Evolutionary conservation across 495 filamentous ascomycete genomes (phyloP), one percentile per base, ranked within the genome.

Genomic region (Talaromyces trachyspermus): DNA sequence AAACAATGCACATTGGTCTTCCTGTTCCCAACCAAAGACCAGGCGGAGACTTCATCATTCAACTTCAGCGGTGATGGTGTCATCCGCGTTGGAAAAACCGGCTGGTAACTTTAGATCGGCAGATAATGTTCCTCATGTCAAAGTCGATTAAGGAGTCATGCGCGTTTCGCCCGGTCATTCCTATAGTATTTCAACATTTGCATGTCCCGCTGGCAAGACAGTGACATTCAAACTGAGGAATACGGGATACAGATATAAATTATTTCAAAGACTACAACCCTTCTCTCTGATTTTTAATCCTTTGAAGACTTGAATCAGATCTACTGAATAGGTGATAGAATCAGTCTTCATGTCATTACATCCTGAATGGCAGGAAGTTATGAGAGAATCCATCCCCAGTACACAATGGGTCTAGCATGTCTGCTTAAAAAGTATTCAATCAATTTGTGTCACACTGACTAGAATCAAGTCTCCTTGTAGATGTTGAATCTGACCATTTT

Each of bases 1-100:
- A 77, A 78, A 60, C 82, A 67, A 1, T 88, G 84, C 62, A 68
- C 68, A 25, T 71, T 86, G 5, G 60, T 84, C 45, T 86, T 88
- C 69, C 65, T 84, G 26, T 77, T 86, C 61, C 83, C 84, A 9
- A 49, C 62, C 38, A 55, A 66, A 48, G 46, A 63, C 4, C 55
- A 78, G 22, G 71, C 81, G 19, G 57, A 67, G 49, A 79, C 80
- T 9, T 79, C 76, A 0, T 63, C 69, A 10, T 83, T 66, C 58
- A 76, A 60, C 49, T 65, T 84, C 54, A 74, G 69, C n/a, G 80
- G 79, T 15, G 65, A 72, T 19, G 79, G 79, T n/a, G 64, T 63
- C 47, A 54, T 85, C 23, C 63, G 78, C 44, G 23, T 66, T 86
- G 2, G 51, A 55, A 17, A 52, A 54, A 3, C 52, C 64, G 11